A percentile compares a stretch with the other conserved stretches of the same genome.
Conservation (phyloP, 2,329 filamentous ascomycete species). For the Chrysoporthe cubensis region DNA sequence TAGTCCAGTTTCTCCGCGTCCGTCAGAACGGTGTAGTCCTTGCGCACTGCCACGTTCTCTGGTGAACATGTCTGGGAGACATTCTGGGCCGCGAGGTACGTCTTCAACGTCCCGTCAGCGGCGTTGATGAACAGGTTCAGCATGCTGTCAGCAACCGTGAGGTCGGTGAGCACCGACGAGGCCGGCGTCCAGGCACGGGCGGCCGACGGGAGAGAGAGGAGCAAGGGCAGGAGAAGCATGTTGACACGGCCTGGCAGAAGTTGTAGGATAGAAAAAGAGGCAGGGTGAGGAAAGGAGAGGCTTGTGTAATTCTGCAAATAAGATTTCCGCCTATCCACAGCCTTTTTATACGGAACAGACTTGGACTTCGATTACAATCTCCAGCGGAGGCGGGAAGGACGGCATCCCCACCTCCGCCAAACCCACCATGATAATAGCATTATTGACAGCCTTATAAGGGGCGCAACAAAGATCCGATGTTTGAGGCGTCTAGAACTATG, state of each 20-base stretch:
- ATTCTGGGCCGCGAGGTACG: background rate
- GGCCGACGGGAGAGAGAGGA: constrained; percentile 8
- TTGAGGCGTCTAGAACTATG: background rate
- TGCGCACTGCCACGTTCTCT: background rate
- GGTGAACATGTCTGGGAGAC: background rate
- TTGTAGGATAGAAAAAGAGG: background rate
- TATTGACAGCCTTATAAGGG: background rate
- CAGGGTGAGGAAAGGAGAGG: background rate
- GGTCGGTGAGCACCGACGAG: constrained; percentile 13
- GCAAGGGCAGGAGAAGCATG: constrained; percentile 6
- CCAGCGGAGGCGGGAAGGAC: background rate
- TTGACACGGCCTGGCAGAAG: background rate
- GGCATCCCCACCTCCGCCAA: background rate
- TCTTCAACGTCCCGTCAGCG: background rate
- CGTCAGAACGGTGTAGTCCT: background rate
- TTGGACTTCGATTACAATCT: background rate
- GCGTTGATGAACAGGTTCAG: constrained; percentile 5
- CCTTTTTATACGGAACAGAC: background rate
- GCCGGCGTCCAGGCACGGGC: constrained; percentile 14
- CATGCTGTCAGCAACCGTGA: constrained; percentile 10
- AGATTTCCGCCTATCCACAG: background rate
- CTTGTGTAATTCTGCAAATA: background rate
- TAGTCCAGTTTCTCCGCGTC: constrained; percentile 5
- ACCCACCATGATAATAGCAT: background rate
- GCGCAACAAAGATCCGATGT: background rate